Evolutionary conservation across 192 early-diverging fungal genomes (phyloP).

Genomic region (Linnemannia schmuckeri): DNA sequence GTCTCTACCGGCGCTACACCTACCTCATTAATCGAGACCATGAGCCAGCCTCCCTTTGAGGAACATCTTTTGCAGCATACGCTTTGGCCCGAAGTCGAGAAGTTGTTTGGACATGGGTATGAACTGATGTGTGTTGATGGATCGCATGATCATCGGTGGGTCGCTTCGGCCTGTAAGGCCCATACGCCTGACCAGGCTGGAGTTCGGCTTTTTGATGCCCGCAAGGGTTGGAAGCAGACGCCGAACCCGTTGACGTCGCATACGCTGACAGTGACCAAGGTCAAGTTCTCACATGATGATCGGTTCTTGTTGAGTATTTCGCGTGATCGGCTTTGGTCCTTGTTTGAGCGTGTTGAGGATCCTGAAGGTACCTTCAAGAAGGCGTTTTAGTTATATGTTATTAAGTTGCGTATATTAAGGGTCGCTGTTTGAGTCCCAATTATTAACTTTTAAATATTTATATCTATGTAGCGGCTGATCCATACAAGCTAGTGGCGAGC

Average conservation of each 20-base stretch:
- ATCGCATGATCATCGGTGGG: constrained; percentile 64
- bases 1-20: constrained; percentile 64
- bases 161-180: constrained; percentile 85
- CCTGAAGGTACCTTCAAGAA: constrained; percentile 37
- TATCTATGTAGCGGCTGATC: constrained; percentile 37
- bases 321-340: constrained; percentile 89
- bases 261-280: constrained; percentile 85
- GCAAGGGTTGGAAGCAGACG: constrained; percentile 75
- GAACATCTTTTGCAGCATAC: constrained; percentile 90
- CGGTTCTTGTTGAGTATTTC: constrained; percentile 82
- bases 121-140: constrained; percentile 88
- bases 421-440: no score
- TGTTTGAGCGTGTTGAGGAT: constrained; percentile 74
- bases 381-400: neutral
- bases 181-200: constrained; percentile 77
- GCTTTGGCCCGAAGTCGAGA: constrained; percentile 96
- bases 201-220: constrained; percentile 78
- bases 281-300: constrained; percentile 84
- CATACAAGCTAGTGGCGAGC: constrained; percentile 71
- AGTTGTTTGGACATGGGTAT: constrained; percentile 97
- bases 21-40: constrained; percentile 53
- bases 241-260: constrained; percentile 73
- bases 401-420: neutral
- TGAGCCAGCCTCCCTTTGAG: constrained; percentile 85
- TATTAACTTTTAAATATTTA: neutral